Percentiles rank a stretch among this genome's conserved stretches.
Evolutionary conservation across 345 rosid genomes (phyloP).

Genomic region (Orychophragmus violaceus): DNA sequence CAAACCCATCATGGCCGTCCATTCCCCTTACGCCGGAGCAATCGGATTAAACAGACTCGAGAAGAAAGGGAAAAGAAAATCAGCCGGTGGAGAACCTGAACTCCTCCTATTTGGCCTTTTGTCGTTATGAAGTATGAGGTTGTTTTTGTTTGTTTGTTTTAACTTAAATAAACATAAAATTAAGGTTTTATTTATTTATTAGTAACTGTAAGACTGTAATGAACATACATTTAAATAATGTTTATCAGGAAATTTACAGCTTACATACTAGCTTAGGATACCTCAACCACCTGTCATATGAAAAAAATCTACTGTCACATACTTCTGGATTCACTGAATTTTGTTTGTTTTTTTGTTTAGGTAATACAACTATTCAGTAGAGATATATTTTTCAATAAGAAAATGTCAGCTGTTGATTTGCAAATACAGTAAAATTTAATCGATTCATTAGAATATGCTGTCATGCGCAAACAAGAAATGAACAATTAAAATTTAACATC

Average conservation of each 20-base stretch:
- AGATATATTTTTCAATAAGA: neutral
- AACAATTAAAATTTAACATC: neutral
- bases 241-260: neutral
- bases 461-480: neutral
- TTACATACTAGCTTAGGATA: constrained; percentile 3
- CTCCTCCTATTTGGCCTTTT: neutral
- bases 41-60: neutral
- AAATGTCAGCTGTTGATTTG: neutral
- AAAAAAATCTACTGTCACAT: constrained; percentile 1
- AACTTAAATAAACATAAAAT: neutral
- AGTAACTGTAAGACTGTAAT: constrained; percentile 1
- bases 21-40: constrained; percentile 10
- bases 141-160: neutral
- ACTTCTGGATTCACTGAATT: neutral
- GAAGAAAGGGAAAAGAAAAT: neutral
- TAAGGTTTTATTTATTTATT: neutral
- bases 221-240: neutral
- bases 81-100: neutral
- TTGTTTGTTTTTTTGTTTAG: neutral
- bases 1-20: constrained; percentile 22
- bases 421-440: neutral
- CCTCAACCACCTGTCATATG: constrained; percentile 2
- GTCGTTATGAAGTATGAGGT: neutral
- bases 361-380: neutral
- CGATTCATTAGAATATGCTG: neutral